Base-by-base conservation (phyloP, 208 protist genomes). In the Endotrypanum monterogeii region DNA sequence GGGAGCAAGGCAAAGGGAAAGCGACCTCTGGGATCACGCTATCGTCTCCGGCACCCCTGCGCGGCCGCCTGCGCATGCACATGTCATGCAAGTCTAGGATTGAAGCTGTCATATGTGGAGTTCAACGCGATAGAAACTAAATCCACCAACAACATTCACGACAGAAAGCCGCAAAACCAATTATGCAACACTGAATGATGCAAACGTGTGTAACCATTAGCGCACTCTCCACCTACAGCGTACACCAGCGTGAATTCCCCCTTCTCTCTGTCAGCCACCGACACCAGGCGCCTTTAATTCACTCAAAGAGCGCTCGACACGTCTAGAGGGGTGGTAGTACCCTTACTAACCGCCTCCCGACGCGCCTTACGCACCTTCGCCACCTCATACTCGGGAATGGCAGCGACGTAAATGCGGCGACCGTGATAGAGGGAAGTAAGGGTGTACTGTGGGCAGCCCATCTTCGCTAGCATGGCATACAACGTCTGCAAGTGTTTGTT, bases 371-470 rank as follows among this genome's bases (percentile, higher is more conserved):
- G 82, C 51, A 83, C 57, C 69, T 91, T 89, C 8, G 66, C 84
- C 46, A 91, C 88, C 67, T 97, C 88, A 72, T 89, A 84, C 66
- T 97, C 93, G 0, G 93, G 90, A 46, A 97, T 94, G 14, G 78
- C 83, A 11, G 86, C 93, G 2, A 94, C 88, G 79, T 84, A 93
- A 61, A 93, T 74, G 28, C 80, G 82, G 0, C 89, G 83, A 5
- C 83, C 83, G 41, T 92, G 86, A 67, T 86, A 88, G 7, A 95
- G 84, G 28, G 84, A 87, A 23, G 88, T 76, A 14, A 97, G 78
- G 32, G 93, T 97, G 85, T 95, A 97, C 73, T 95, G 93, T 46
- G 90, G 89, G 70, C 84, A 87, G 66, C 82, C 81, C 90, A 97
- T 95, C 69, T 92, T 84, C 18, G 71, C 58, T n/a, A 97, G 76